Percentiles rank a stretch among this genome's conserved stretches.
phyloP scores from a whole-genome alignment of 306 rosid genomes.

The Acacia melanoxylon region DNA sequence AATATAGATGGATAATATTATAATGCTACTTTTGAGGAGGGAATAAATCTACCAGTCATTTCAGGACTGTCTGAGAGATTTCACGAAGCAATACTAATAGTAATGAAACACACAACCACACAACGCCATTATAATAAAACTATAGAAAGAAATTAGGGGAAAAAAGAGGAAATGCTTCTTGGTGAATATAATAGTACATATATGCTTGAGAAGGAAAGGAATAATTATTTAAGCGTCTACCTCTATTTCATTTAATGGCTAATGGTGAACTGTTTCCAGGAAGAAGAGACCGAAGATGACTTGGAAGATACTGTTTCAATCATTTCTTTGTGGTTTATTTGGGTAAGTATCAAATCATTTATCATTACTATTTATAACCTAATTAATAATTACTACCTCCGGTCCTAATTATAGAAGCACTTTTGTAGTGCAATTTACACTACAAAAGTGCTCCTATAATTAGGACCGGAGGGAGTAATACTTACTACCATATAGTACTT shows the following conservation, averaged over 20 bases:
- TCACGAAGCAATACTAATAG: conserved; percentile 20
- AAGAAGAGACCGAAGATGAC: conserved; percentile 63
- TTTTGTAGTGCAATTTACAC: too few species aligned
- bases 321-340: conserved; percentile 70
- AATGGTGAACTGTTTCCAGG: conserved; percentile 39
- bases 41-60: neutral
- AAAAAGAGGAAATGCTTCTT: neutral
- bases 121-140: neutral
- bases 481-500: neutral
- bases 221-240: neutral
- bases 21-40: neutral
- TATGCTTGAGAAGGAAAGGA: neutral
- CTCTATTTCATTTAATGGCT: neutral
- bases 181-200: neutral
- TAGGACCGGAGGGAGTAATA: too few species aligned
- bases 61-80: neutral
- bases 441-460: too few species aligned
- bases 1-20: neutral
- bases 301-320: conserved; percentile 53
- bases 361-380: too few species aligned
- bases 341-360: conserved; percentile 48
- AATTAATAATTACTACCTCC: neutral
- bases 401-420: too few species aligned
- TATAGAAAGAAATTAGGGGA: neutral
- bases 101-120: neutral